Evolutionary conservation across 148 eudicot species (phyloP).

Genomic region (Diospyros kaki): DNA sequence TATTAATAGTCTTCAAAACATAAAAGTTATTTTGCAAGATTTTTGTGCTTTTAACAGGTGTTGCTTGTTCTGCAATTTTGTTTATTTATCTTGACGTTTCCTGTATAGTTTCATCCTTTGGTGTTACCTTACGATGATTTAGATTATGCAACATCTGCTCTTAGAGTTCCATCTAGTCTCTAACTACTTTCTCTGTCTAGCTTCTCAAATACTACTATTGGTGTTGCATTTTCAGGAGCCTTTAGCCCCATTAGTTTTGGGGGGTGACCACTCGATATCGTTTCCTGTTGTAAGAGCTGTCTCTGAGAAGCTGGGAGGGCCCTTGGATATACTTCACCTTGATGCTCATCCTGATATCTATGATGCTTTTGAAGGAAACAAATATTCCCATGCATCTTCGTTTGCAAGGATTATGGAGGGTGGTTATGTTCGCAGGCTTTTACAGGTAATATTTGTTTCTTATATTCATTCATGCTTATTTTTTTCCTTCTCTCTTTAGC

Average conservation of each 20-base stretch:
- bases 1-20: too few relatives aligned
- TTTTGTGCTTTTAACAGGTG: neutral
- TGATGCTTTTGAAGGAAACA: constrained; percentile 85
- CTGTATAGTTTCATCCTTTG: neutral
- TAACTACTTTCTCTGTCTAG: neutral
- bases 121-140: neutral
- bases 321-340: constrained; percentile 83
- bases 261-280: constrained; percentile 97
- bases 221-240: constrained; percentile 52
- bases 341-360: constrained; percentile 99
- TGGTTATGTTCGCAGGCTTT: constrained; percentile 82
- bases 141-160: neutral
- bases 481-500: neutral
- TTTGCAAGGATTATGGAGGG: constrained; percentile 99
- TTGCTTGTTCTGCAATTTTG: neutral
- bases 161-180: neutral
- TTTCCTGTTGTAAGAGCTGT: constrained; percentile 89
- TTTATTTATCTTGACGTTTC: neutral
- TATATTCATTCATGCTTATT: neutral
- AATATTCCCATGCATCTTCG: constrained; percentile 90
- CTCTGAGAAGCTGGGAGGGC: constrained; percentile 96
- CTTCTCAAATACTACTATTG: too few relatives aligned
- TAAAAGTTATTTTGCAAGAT: neutral
- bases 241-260: constrained; percentile 81
- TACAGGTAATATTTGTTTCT: constrained; percentile 54